These are phyloP conservation scores for Axilococcus clingmanii DNA, from an alignment of 139 green algal species.

Conservation along the genomic window DNA sequence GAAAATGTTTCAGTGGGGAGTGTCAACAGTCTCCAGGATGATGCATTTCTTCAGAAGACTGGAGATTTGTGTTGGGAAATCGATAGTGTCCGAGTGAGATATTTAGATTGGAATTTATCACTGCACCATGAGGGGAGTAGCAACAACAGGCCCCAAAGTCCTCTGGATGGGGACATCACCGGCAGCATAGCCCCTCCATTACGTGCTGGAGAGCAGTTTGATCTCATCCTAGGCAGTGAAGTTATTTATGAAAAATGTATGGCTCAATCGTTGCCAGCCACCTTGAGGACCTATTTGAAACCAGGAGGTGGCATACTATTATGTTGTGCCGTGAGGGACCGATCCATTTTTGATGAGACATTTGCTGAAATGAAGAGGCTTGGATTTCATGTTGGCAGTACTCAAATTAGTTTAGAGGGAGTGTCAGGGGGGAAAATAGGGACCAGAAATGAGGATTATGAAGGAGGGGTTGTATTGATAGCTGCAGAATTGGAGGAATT, in stretches of 20 bases:
- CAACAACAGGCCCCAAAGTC: not conserved
- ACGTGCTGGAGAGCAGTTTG: conserved; percentile 26
- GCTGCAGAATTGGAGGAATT: conserved; percentile 26
- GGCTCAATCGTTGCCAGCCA: conserved; percentile 33
- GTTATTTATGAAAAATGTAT: conserved; percentile 63
- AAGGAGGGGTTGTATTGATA: conserved; percentile 56
- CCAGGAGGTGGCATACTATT: conserved; percentile 41
- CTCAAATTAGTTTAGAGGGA: conserved; percentile 7
- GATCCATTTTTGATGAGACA: conserved; percentile 49
- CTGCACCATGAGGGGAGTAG: not conserved
- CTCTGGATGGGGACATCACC: conserved; percentile 4
- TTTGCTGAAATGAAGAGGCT: conserved; percentile 25
- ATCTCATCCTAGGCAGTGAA: conserved; percentile 59
- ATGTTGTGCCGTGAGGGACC: conserved; percentile 47
- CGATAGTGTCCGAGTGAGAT: conserved; percentile 44
- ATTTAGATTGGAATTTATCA: conserved; percentile 42
- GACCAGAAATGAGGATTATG: conserved; percentile 40
- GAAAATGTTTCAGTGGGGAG: not conserved
- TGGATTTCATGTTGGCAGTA: conserved; percentile 2
- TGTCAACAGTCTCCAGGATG: not conserved
- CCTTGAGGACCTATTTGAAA: conserved; percentile 42
- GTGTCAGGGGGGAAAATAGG: conserved; percentile 30
- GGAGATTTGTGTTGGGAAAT: conserved; percentile 27
- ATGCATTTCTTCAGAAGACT: not conserved
- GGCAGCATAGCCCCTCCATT: conserved; percentile 16